A percentile compares a stretch with the other conserved stretches of the same genome.
These are phyloP conservation scores for Sisymbrium altissimum DNA, from an alignment of 345 rosid species.

Conservation along the genomic window DNA sequence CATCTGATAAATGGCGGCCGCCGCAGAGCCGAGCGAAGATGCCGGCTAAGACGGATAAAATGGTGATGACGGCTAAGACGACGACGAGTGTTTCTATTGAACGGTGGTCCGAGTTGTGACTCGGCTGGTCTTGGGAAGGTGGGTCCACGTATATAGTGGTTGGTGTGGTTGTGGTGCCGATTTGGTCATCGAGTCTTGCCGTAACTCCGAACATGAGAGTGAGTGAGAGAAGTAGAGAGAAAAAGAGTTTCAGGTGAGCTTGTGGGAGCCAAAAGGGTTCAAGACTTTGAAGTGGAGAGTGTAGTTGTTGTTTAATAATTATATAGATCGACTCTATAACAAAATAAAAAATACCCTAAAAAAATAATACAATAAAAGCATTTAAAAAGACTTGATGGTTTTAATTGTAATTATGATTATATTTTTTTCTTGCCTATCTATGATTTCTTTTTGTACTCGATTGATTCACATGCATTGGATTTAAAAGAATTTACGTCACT, in stretches of 20 bases:
- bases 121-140: slow-evolving; percentile 27
- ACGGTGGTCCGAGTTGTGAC: slow-evolving; percentile 36
- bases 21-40: slow-evolving; percentile 73
- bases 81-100: slow-evolving; percentile 77
- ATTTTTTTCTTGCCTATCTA: not conserved
- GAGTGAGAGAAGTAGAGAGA: slow-evolving; percentile 2
- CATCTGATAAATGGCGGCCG: slow-evolving; percentile 58
- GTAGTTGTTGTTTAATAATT: slow-evolving; percentile 2
- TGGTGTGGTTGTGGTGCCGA: slow-evolving; percentile 31
- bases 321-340: slow-evolving; percentile 3
- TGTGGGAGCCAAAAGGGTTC: slow-evolving; percentile 10
- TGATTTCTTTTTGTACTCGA: not conserved
- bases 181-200: slow-evolving; percentile 27
- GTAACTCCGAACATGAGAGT: slow-evolving; percentile 23
- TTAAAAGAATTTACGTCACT: not conserved
- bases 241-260: slow-evolving; percentile 26
- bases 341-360: too few relatives aligned
- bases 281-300: slow-evolving; percentile 6
- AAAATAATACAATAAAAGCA: not conserved
- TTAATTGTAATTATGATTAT: not conserved
- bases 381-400: not conserved
- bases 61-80: slow-evolving; percentile 80
- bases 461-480: not conserved
- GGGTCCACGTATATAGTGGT: slow-evolving; percentile 36
- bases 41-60: slow-evolving; percentile 66